These are phyloP conservation scores for Diaporthe humulicola DNA, from an alignment of 2,329 filamentous ascomycete species.

Conservation along the genomic window DNA sequence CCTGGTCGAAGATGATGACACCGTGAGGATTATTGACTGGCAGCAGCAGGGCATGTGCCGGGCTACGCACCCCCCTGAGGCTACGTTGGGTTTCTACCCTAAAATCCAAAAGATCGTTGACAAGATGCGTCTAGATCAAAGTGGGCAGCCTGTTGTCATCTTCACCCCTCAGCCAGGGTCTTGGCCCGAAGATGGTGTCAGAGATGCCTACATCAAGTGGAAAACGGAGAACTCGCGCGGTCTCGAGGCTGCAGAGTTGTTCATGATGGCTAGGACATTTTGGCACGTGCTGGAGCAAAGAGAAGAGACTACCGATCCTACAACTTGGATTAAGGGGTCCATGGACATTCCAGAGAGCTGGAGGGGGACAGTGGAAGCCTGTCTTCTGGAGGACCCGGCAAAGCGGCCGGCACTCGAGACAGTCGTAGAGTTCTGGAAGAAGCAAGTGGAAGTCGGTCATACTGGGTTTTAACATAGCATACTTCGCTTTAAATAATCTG, in stretches of 20 bases:
- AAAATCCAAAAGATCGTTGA: neutral
- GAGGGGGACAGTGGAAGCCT: neutral
- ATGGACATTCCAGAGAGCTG: neutral
- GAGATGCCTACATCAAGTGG: neutral
- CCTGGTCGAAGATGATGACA: slow-evolving; percentile 3
- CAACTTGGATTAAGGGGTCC: neutral
- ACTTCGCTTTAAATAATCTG: no score
- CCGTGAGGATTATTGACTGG: slow-evolving; percentile 4
- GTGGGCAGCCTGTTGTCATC: neutral
- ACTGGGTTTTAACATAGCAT: no score
- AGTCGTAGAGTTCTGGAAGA: neutral
- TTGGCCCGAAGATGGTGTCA: neutral
- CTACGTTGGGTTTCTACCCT: neutral
- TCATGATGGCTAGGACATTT: neutral
- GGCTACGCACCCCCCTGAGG: slow-evolving; percentile 6
- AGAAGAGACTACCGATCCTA: neutral
- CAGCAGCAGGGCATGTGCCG: slow-evolving; percentile 19
- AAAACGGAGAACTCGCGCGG: neutral
- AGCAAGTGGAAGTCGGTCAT: neutral
- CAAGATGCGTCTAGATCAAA: slow-evolving; percentile 1
- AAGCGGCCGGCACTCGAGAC: neutral
- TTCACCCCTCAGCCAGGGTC: neutral
- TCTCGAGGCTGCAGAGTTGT: neutral
- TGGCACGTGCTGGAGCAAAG: slow-evolving; percentile 4
- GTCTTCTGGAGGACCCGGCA: neutral